Conservation (phyloP, 805 yeast species). For the Starmerella potacharoeniae region DNA sequence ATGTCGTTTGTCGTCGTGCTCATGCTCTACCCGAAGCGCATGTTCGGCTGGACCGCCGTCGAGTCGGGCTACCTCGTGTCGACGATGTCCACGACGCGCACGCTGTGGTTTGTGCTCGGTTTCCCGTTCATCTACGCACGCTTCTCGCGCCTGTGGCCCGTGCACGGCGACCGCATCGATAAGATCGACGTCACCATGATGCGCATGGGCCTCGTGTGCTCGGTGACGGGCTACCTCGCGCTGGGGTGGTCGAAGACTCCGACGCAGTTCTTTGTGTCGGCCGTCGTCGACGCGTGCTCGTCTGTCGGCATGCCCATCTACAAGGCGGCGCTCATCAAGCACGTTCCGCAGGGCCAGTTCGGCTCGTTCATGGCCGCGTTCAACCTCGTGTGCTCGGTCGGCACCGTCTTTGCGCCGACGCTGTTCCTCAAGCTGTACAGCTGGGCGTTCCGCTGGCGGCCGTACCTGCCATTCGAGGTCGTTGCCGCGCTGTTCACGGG, state of each 20-base stretch:
- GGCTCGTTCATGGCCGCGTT: slow-evolving; percentile 27
- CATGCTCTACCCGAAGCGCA: slow-evolving; percentile 25
- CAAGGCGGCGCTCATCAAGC: slow-evolving; percentile 25
- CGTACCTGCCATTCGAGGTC: slow-evolving; percentile 20
- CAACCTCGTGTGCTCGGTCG: slow-evolving; percentile 14
- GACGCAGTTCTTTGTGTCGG: slow-evolving; percentile 20
- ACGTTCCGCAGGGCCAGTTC: slow-evolving; percentile 23
- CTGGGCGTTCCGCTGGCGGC: slow-evolving; percentile 17
- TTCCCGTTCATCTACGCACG: slow-evolving; percentile 22
- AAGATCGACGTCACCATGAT: slow-evolving; percentile 20
- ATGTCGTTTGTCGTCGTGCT: slow-evolving; percentile 16
- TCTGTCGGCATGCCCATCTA: slow-evolving; percentile 25
- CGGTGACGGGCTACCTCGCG: slow-evolving; percentile 21
- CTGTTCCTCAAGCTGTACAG: slow-evolving; percentile 20
- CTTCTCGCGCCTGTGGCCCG: slow-evolving; percentile 16
- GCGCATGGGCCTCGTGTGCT: slow-evolving; percentile 21
- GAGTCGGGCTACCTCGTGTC: slow-evolving; percentile 28
- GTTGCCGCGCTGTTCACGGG: slow-evolving; percentile 8
- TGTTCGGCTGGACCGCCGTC: slow-evolving; percentile 28
- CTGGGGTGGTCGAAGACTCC: slow-evolving; percentile 22
- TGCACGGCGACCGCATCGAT: slow-evolving; percentile 19
- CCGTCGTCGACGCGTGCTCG: slow-evolving; percentile 25
- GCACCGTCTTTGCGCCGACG: slow-evolving; percentile 18
- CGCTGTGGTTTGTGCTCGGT: slow-evolving; percentile 23
- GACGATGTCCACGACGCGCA: slow-evolving; percentile 22